Evolutionary conservation across 768 basidiomycete species (phyloP), one percentile per base, ranked within the genome.

Genomic region (Suillus ampliporus): DNA sequence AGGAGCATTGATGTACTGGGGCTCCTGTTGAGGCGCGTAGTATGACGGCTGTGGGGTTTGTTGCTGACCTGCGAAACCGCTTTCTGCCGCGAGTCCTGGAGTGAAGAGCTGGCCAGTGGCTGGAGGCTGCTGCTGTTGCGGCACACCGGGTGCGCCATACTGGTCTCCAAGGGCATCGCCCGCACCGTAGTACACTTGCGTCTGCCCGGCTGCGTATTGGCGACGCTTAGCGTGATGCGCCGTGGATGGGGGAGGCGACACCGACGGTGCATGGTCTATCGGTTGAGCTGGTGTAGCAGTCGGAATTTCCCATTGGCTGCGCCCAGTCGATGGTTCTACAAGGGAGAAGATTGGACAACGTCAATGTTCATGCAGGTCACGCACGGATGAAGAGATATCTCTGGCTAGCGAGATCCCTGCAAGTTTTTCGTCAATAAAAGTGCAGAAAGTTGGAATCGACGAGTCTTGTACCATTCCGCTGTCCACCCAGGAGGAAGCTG

Each of bases 121-220:
- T 69, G 79, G 62, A 65, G 82, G 75, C 58, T 80, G 84, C 53
- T 66, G 78, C 15, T 65, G 72, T 61, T 64, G 82, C 14, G 73
- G 72, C 13, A 79, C 73, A 19, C 72, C 81, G 34, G 63, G 59
- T 7, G 76, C 74, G 31, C 76, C 60, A 34, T 73, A 69, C 13
- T 86, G 82, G 54, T 86, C 81, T 13, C 72, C 86, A 46, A 80
- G 66, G 40, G 76, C 67, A 4, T 78, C 78, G 31, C 82, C 81
- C 13, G 78, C 72, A 40, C 87, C 86, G 67, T 94, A 94, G 74
- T 95, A 95, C 3, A 86, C 94, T 71, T 95, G 93, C 1, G 94
- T 94, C 77, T 97, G 95, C 13, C 93, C 95, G 4, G 93, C 88
- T 54, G 96, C 96, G 74, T 98, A 98, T 76, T 97, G 95, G 50